phyloP scores from a whole-genome alignment of 106 monocot species.

The Dactylorhiza incarnata region DNA sequence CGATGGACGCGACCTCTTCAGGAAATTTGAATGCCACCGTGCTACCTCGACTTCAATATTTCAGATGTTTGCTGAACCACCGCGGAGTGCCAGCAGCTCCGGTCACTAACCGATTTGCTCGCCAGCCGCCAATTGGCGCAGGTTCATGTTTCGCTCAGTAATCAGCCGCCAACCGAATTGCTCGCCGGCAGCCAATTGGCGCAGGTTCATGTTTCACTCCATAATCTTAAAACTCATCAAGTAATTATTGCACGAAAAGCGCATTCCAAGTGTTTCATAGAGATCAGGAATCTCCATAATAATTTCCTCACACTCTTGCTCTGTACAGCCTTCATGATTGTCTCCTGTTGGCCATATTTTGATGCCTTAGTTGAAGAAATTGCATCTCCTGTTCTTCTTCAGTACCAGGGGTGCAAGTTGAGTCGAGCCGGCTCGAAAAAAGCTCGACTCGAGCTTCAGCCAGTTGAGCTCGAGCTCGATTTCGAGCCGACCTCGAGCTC shows the following conservation, averaged over 20 bases:
- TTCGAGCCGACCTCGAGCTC: too few relatives aligned
- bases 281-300: neutral
- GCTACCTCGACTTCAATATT: conserved; percentile 66
- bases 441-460: too few relatives aligned
- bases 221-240: conserved; percentile 15
- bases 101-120: conserved; percentile 56
- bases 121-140: conserved; percentile 61
- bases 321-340: neutral
- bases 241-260: neutral
- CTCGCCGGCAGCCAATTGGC: conserved; percentile 56
- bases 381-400: neutral
- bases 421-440: too few relatives aligned
- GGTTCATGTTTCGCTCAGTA: conserved; percentile 86
- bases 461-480: too few relatives aligned
- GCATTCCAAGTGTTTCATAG: neutral
- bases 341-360: neutral
- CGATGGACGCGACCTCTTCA: conserved; percentile 36
- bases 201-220: conserved; percentile 85
- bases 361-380: neutral
- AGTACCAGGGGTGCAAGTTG: too few relatives aligned
- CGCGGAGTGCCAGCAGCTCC: conserved; percentile 93
- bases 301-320: neutral
- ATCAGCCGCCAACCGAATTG: conserved; percentile 28
- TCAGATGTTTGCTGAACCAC: conserved; percentile 80
- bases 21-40: conserved; percentile 38